Evolutionary conservation across 164 flowering plant species (phyloP), one percentile per base, ranked within the genome.

Genomic region (Taxillus chinensis): DNA sequence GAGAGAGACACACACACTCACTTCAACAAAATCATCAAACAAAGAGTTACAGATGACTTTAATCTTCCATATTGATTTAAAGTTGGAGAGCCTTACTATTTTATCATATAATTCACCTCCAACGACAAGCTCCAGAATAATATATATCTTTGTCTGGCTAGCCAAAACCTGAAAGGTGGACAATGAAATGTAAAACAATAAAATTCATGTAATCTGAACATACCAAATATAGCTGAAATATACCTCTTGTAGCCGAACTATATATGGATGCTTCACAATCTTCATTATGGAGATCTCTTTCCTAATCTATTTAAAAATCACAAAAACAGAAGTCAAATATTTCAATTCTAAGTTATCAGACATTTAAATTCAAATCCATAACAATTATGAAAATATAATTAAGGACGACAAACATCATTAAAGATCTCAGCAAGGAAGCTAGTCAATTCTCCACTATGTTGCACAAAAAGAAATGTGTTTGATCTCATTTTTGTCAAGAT

Each of bases 251-350:
- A 93, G 67, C 68, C 89, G 73, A 45, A 93, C 95, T 61, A 93
- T 87, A 75, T 82, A 69, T 14, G 97, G 97, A 82, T 93, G 99
- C 70, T 97, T 79, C 45, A 93, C 97, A 77, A 93, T 84, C 87
- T 93, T 93, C 99, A 93, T 93, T 66, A 93, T 86, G 17, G 99
- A 93, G 79, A 93, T 93, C 77, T 93, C 97, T 74, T 87, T 80
- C 79, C 83, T 90, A 63, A 93, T 93, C 99, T 93, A 82, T 8
- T 43, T 43, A 48, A 57, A 73, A 73, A n/a, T 8, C 49, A 57
- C 45, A 38, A 67, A 66, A 8, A 46, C 17, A 52, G 55, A 43
- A 61, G 41, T 39, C 41, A 16, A 68, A 55, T 39, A 54, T 61
- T 13, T 41, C 37, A 48, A 49, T 14, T 14, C 7, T 43, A 27